phyloP scores from a whole-genome alignment of 2,329 filamentous ascomycete species.

The Fusarium concolor region DNA sequence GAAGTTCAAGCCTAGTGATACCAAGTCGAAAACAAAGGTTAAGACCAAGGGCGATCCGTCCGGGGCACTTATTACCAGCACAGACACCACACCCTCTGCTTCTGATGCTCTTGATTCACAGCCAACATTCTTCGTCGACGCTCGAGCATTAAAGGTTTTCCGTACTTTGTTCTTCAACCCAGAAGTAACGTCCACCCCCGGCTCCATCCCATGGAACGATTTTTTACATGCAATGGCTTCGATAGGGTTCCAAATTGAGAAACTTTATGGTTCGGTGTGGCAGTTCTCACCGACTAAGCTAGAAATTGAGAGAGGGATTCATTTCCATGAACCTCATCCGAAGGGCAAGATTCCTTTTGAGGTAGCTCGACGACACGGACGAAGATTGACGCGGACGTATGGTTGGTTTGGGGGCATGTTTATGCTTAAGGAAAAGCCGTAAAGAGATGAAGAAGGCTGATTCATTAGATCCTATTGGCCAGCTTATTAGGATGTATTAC shows the following conservation, averaged over 20 bases:
- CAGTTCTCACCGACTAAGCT: background rate
- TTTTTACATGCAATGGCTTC: background rate
- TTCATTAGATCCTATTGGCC: too few species aligned
- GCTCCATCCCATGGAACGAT: background rate
- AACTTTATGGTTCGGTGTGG: slow-evolving; percentile 10
- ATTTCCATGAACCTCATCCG: background rate
- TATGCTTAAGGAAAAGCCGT: background rate
- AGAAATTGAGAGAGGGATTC: background rate
- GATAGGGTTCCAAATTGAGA: background rate
- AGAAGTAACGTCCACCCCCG: background rate
- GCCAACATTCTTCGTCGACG: background rate
- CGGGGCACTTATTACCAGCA: fast-evolving
- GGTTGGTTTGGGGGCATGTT: slow-evolving; percentile 10
- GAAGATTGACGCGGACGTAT: background rate
- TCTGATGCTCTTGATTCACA: fast-evolving
- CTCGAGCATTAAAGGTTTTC: background rate
- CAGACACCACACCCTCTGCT: too few species aligned
- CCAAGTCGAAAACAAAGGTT: background rate
- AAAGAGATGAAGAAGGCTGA: too few species aligned
- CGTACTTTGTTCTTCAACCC: slow-evolving; percentile 10
- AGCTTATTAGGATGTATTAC: too few species aligned
- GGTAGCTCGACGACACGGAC: background rate
- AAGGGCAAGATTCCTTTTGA: slow-evolving; percentile 1
- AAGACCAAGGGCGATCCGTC: background rate
- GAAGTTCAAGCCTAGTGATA: background rate